These are phyloP conservation scores for Dichotomopilus funicola DNA, from an alignment of 2,329 filamentous ascomycete genomes.

Conservation along the genomic window DNA sequence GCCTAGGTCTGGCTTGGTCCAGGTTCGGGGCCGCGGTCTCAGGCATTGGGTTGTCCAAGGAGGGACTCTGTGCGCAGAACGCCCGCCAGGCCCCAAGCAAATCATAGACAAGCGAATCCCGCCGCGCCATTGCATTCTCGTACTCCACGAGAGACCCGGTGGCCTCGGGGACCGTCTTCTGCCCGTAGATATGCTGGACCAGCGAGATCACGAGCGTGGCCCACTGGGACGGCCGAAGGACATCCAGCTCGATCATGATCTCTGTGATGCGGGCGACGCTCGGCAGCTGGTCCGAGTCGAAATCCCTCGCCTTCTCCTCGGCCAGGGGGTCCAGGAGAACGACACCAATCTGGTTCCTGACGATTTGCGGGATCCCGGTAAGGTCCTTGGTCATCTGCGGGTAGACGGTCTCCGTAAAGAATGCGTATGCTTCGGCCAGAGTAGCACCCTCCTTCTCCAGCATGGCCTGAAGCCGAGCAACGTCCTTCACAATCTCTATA, in stretches of 20 bases:
- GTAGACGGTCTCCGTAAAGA: slow-evolving; percentile 29
- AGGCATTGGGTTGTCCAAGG: not conserved
- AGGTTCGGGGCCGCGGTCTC: not conserved
- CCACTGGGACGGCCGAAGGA: slow-evolving; percentile 32
- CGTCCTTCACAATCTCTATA: slow-evolving; percentile 25
- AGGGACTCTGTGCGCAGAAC: slow-evolving; percentile 29
- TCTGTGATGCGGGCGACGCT: slow-evolving; percentile 34
- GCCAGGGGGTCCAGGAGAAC: slow-evolving; percentile 29
- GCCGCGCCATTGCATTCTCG: slow-evolving; percentile 26
- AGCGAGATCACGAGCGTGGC: slow-evolving; percentile 29
- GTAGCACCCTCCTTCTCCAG: slow-evolving; percentile 19
- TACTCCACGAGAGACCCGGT: slow-evolving; percentile 25
- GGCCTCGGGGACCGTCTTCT: slow-evolving; percentile 22
- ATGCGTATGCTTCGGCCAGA: slow-evolving; percentile 25
- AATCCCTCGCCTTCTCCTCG: slow-evolving; percentile 29
- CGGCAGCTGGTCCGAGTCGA: slow-evolving; percentile 29
- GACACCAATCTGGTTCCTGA: slow-evolving; percentile 25
- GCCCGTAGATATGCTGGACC: slow-evolving; percentile 28
- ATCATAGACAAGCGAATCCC: slow-evolving; percentile 32
- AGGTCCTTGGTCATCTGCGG: slow-evolving; percentile 25
- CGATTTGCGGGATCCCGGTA: slow-evolving; percentile 27
- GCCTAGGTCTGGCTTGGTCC: not conserved
- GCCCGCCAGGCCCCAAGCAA: slow-evolving; percentile 37
- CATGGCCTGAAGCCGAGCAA: slow-evolving; percentile 27
- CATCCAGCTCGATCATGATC: slow-evolving; percentile 30